phyloP scores from a whole-genome alignment of 495 filamentous ascomycete genomes.

The Letharia columbiana region DNA sequence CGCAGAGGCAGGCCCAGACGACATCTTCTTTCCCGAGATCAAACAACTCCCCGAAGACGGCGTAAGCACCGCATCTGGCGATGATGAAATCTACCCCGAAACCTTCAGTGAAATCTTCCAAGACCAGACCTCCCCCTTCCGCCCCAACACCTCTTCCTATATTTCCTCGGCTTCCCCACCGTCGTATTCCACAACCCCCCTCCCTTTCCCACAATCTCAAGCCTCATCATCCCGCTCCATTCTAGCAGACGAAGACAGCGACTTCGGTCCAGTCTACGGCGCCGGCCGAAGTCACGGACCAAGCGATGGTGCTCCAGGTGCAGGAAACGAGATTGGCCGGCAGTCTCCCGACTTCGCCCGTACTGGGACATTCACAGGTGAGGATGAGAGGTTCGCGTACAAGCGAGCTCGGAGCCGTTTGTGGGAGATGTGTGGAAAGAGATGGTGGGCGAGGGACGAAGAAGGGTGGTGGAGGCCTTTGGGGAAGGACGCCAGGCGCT shows the following conservation, averaged over 20 bases:
- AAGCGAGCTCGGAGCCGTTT: slow-evolving; percentile 56
- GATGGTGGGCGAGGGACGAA: slow-evolving; percentile 52
- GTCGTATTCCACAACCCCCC: slow-evolving; percentile 25
- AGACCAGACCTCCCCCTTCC: slow-evolving; percentile 58
- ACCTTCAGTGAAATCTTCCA: slow-evolving; percentile 64
- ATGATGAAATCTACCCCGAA: slow-evolving; percentile 51
- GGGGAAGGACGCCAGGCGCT: slow-evolving; percentile 45
- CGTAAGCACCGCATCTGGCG: slow-evolving; percentile 24
- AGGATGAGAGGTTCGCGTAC: slow-evolving; percentile 66
- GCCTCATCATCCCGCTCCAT: slow-evolving; percentile 23
- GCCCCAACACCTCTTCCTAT: slow-evolving; percentile 60
- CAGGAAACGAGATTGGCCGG: slow-evolving; percentile 24
- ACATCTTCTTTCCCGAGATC: slow-evolving; percentile 60
- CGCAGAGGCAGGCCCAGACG: slow-evolving; percentile 51
- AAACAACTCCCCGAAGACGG: not conserved
- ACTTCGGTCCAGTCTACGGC: slow-evolving; percentile 29
- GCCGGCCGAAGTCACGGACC: slow-evolving; percentile 22
- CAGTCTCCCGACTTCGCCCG: slow-evolving; percentile 39
- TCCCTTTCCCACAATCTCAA: slow-evolving; percentile 23
- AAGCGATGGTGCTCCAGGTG: slow-evolving; percentile 22
- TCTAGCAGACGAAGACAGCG: slow-evolving; percentile 30
- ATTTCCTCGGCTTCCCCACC: slow-evolving; percentile 27
- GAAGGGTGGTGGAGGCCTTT: slow-evolving; percentile 59
- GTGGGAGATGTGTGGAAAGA: slow-evolving; percentile 56
- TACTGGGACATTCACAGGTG: slow-evolving; percentile 53